Evolutionary conservation across 1,284 basidiomycete genomes (phyloP).

Genomic region (Papiliotrema fonsecae): DNA sequence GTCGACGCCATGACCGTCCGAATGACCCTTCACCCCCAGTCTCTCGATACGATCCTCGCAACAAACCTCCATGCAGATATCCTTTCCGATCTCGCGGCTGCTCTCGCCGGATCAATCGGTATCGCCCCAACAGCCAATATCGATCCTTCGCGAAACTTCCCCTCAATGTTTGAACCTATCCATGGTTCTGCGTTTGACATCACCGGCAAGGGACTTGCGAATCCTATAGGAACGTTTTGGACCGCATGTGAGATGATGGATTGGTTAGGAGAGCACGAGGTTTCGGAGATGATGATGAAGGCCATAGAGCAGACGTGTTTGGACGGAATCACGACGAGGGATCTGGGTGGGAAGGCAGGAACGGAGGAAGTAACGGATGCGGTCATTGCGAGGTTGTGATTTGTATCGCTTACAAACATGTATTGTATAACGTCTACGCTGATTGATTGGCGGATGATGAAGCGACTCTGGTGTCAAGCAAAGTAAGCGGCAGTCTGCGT

Average conservation of each 20-base stretch:
- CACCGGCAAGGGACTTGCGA: slow-evolving; percentile 66
- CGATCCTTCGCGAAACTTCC: slow-evolving; percentile 52
- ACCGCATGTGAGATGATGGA: slow-evolving; percentile 57
- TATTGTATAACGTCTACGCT: too few relatives aligned
- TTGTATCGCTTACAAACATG: too few relatives aligned
- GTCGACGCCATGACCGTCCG: slow-evolving; percentile 53
- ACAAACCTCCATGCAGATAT: slow-evolving; percentile 56
- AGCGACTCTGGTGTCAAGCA: too few relatives aligned
- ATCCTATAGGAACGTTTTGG: slow-evolving; percentile 55
- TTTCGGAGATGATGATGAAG: slow-evolving; percentile 51
- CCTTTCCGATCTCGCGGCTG: slow-evolving; percentile 57
- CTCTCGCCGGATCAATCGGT: slow-evolving; percentile 58
- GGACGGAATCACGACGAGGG: slow-evolving; percentile 29
- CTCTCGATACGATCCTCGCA: slow-evolving; percentile 57
- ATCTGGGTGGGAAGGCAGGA: slow-evolving; percentile 26
- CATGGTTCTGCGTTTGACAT: slow-evolving; percentile 93
- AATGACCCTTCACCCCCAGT: slow-evolving; percentile 55
- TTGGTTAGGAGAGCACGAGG: slow-evolving; percentile 55
- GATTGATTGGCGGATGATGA: too few relatives aligned
- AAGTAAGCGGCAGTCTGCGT: too few relatives aligned
- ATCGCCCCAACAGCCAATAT: slow-evolving; percentile 58
- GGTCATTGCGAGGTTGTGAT: slow-evolving; percentile 16
- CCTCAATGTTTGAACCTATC: slow-evolving; percentile 54
- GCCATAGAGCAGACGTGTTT: slow-evolving; percentile 52
- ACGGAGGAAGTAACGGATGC: slow-evolving; percentile 34